phyloP scores from a whole-genome alignment of 1,284 basidiomycete genomes.

The Rhodofomes roseus region DNA sequence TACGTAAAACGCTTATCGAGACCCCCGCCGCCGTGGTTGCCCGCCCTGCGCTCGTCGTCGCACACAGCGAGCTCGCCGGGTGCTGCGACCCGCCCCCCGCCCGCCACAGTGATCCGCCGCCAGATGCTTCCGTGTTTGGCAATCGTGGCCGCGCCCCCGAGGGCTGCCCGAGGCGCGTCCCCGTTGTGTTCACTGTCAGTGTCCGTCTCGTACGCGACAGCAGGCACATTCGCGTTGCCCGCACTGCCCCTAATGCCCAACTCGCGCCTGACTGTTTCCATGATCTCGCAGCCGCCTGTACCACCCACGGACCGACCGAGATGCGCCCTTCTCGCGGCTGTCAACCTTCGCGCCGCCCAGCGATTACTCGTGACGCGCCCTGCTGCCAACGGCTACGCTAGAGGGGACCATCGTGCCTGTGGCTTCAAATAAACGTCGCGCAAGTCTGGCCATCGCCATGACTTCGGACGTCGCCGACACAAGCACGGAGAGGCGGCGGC shows the following conservation, averaged over 20 bases:
- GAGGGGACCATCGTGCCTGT: background rate
- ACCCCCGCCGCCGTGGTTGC: background rate
- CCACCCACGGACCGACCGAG: background rate
- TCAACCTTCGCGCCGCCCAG: background rate
- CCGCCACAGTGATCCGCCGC: background rate
- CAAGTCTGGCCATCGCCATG: background rate
- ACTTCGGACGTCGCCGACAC: background rate
- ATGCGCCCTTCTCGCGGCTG: background rate
- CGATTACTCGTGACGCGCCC: background rate
- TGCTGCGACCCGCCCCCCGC: background rate
- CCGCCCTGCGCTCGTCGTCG: background rate
- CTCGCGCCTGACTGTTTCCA: background rate
- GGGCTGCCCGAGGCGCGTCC: background rate
- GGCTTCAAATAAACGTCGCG: background rate
- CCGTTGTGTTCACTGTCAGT: background rate
- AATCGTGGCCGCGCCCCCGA: background rate
- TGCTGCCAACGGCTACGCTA: background rate
- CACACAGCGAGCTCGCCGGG: background rate
- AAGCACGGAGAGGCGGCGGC: background rate
- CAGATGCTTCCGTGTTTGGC: background rate
- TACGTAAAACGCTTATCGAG: constrained; percentile 8
- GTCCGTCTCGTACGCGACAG: too few relatives aligned
- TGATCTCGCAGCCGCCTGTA: background rate
- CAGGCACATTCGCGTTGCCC: background rate
- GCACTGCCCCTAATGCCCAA: background rate